phyloP scores from a whole-genome alignment of 495 filamentous ascomycete species.

The Aspergillus egyptiacus region DNA sequence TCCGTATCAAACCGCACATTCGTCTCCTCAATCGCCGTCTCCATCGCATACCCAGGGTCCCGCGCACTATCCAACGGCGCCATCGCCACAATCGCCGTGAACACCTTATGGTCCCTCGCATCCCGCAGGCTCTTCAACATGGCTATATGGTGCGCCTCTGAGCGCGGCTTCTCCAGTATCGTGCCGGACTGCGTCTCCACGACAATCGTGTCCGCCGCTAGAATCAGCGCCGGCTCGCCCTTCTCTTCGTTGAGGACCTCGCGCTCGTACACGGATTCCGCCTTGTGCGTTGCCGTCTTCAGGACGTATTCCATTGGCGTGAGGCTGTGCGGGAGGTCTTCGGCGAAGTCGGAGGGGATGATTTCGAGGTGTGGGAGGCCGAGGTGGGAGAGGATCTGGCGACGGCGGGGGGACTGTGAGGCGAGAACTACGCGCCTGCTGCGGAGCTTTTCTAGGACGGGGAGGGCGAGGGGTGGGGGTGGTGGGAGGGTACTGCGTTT shows the following conservation, averaged over 20 bases:
- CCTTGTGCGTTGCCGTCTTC: slow-evolving; percentile 77
- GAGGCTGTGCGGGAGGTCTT: slow-evolving; percentile 76
- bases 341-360: slow-evolving; percentile 69
- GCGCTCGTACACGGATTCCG: slow-evolving; percentile 65
- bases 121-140: slow-evolving; percentile 81
- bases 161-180: slow-evolving; percentile 85
- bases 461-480: slow-evolving; percentile 65
- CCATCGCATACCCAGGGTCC: slow-evolving; percentile 79
- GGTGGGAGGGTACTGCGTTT: slow-evolving; percentile 28
- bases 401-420: slow-evolving; percentile 77
- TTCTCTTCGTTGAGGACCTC: slow-evolving; percentile 52
- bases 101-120: slow-evolving; percentile 65
- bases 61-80: slow-evolving; percentile 67
- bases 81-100: slow-evolving; percentile 76
- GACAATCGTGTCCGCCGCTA: slow-evolving; percentile 90
- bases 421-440: slow-evolving; percentile 78
- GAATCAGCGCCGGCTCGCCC: slow-evolving; percentile 75
- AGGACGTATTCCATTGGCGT: slow-evolving; percentile 86
- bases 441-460: slow-evolving; percentile 65
- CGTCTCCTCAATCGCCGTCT: slow-evolving; percentile 81
- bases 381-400: slow-evolving; percentile 66
- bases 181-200: slow-evolving; percentile 55
- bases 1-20: slow-evolving; percentile 68
- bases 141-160: slow-evolving; percentile 68
- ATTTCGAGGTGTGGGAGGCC: slow-evolving; percentile 76